A percentile compares a stretch with the other conserved stretches of the same genome.
Evolutionary conservation across 257 asterid species (phyloP).

Genomic region (Solanum pinnatisectum): DNA sequence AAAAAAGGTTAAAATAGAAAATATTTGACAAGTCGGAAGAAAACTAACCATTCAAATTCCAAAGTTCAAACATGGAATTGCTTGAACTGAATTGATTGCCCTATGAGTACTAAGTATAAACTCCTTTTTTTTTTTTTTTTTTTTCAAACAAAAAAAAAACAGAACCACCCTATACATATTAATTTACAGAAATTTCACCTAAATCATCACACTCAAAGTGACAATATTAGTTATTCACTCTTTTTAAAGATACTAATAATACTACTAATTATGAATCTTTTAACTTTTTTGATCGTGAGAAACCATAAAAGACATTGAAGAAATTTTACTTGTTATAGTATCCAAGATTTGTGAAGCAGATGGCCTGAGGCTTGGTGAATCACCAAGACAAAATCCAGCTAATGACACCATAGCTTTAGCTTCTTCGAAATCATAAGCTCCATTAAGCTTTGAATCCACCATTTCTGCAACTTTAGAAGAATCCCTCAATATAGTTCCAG

Average conservation of each 20-base stretch:
- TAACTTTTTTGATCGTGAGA: not conserved
- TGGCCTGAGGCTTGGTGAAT: slow-evolving; percentile 45
- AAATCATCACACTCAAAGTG: not conserved
- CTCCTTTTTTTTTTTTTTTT: not conserved
- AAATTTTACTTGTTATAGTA: slow-evolving; percentile 18
- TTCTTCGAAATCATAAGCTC: slow-evolving; percentile 35
- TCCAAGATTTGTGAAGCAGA: slow-evolving; percentile 34
- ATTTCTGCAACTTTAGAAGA: slow-evolving; percentile 27
- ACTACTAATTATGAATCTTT: not conserved
- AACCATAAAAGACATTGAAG: slow-evolving; percentile 3
- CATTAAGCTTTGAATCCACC: slow-evolving; percentile 49
- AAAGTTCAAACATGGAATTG: not conserved
- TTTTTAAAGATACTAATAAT: not conserved
- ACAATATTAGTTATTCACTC: not conserved
- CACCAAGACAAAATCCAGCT: slow-evolving; percentile 42
- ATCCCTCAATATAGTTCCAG: slow-evolving; percentile 25
- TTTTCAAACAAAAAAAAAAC: not conserved
- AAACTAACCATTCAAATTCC: not conserved
- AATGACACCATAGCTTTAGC: slow-evolving; percentile 39
- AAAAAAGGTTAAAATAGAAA: too few relatives aligned
- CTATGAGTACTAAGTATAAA: not conserved
- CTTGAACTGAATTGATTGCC: not conserved
- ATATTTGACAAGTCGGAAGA: not conserved
- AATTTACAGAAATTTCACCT: not conserved
- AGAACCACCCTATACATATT: not conserved